Conservation (phyloP, 2,329 filamentous ascomycete species). For the Trichoderma afroharzianum region DNA sequence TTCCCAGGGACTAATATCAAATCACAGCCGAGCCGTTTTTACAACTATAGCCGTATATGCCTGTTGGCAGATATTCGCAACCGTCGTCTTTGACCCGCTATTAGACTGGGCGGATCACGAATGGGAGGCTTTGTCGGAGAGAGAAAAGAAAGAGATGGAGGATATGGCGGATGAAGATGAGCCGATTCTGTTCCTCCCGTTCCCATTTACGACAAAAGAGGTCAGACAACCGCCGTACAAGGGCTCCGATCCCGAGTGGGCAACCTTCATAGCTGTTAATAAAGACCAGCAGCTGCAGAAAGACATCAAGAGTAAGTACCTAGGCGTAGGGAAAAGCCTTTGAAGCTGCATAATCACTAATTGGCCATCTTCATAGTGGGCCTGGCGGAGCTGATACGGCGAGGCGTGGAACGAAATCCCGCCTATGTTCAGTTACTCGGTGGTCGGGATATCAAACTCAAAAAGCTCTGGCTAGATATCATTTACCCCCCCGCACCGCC, state of each 20-base stretch:
- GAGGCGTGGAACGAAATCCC: conserved; percentile 40
- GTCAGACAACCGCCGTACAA: conserved; percentile 50
- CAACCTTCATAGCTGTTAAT: conserved; percentile 56
- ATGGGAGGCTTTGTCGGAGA: conserved; percentile 40
- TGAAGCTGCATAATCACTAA: conserved; percentile 18
- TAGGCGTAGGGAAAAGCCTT: background rate
- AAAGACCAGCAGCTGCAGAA: conserved; percentile 47
- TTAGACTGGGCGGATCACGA: conserved; percentile 41
- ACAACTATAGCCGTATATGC: conserved; percentile 33
- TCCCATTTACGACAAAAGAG: conserved; percentile 54
- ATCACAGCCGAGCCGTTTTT: conserved; percentile 28
- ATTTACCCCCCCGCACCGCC: conserved; percentile 58
- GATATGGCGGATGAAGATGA: conserved; percentile 43
- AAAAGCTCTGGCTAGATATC: conserved; percentile 57
- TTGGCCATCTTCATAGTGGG: conserved; percentile 24
- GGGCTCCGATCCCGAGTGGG: conserved; percentile 61
- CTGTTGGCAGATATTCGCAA: conserved; percentile 43
- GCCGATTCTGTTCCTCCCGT: conserved; percentile 54
- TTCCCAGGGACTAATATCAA: background rate
- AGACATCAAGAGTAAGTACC: conserved; percentile 44
- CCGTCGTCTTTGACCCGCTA: conserved; percentile 45
- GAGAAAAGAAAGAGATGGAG: conserved; percentile 41
- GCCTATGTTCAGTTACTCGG: conserved; percentile 39
- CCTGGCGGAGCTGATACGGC: conserved; percentile 33
- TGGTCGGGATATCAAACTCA: conserved; percentile 47